Percentiles rank a stretch among this genome's conserved stretches.
Evolutionary conservation across 2,329 filamentous ascomycete genomes (phyloP).

Genomic region (Diaporthe sp.): DNA sequence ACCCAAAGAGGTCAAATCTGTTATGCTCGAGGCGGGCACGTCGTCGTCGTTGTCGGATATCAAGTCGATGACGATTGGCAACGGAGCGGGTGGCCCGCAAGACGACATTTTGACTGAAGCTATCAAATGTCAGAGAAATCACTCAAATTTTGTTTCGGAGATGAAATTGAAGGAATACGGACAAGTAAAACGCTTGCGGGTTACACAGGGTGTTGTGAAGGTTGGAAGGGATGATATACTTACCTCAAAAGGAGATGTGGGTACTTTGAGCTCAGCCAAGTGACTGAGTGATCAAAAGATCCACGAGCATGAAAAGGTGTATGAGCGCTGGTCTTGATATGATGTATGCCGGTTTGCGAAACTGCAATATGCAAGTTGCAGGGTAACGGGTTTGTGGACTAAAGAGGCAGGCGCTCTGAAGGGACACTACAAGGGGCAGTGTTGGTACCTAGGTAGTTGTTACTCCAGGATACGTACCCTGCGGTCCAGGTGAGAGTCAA

Average conservation of each 20-base stretch:
- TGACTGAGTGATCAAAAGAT: background rate
- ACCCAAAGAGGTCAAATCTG: background rate
- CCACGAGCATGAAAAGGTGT: background rate
- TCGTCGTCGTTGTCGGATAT: slow-evolving; percentile 1
- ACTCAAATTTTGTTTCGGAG: background rate
- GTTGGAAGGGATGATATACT: background rate
- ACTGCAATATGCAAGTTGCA: background rate
- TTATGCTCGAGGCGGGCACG: background rate
- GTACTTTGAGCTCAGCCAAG: background rate
- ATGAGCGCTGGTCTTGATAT: background rate
- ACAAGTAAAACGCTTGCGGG: background rate
- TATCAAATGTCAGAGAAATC: background rate
- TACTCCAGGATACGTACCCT: background rate
- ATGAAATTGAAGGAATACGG: background rate
- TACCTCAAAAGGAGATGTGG: background rate
- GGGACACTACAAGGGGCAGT: background rate
- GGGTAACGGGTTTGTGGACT: background rate
- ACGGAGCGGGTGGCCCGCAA: background rate
- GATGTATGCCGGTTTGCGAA: background rate
- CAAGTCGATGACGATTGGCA: background rate
- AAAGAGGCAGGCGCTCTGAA: background rate
- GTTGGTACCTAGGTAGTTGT: background rate
- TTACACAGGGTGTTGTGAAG: background rate
- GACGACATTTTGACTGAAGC: background rate
- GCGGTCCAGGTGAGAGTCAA: background rate